Evolutionary conservation across 768 basidiomycete species (phyloP), one percentile per base, ranked within the genome.

Genomic region (Lentinula lateritia): DNA sequence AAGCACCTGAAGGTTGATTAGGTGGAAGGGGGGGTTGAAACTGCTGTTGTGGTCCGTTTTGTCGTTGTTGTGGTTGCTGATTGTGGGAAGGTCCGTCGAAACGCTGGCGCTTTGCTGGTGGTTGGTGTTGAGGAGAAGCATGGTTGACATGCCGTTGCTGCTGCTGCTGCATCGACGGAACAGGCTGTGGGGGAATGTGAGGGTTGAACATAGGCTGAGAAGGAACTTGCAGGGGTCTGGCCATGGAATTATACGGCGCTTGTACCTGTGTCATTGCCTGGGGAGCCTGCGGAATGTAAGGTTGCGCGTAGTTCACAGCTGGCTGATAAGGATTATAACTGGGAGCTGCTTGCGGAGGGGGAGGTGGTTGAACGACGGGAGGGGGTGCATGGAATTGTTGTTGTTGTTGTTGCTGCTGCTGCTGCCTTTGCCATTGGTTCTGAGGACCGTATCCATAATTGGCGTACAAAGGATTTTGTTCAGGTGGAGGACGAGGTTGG

Each of bases 381-480:
- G 83, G 83, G 13, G 83, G 80, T 15, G 79, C 82, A 54, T 78
- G 78, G 62, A 80, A 80, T 48, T 83, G 79, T 59, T 81, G 79
- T 52, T 75, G 84, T 9, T 72, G 75, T 15, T 71, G 75, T 62
- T 80, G 75, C 63, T 80, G 82, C 42, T 74, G 86, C 48, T 88
- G 88, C 66, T 88, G 86, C 60, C 83, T 81, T 63, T 86, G 87
- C 83, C 86, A 85, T 67, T 80, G 76, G 62, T 77, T 70, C 66
- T 89, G 87, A 52, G 84, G 81, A 2, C 92, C 91, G 71, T 96
- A 95, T 36, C 93, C 93, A 69, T 95, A 95, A 70, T 94, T 94
- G 1, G 92, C 92, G 69, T 95, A 95, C 20, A 95, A 74, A 28
- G 90, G 87, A 69, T 87, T 90, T 69, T 93, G 92, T 66, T 93